A percentile compares a stretch with the other conserved stretches of the same genome.
phyloP scores from a whole-genome alignment of 768 basidiomycete genomes.

The Rubroboletus pulcherrimus region DNA sequence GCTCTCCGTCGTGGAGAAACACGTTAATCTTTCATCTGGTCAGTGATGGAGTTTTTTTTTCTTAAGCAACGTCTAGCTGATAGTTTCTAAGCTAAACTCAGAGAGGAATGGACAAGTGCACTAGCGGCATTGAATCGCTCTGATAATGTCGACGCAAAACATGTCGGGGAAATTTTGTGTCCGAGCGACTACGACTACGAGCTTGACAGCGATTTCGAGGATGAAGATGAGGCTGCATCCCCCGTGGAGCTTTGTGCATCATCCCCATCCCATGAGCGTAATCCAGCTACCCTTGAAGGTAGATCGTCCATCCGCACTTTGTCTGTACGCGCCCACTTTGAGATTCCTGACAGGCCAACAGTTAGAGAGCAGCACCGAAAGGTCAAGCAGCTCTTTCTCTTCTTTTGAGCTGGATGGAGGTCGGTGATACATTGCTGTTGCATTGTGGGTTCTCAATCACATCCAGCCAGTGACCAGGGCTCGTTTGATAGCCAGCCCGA shows the following conservation, averaged over 20 bases:
- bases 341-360: slow-evolving; percentile 1
- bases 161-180: slow-evolving; percentile 2
- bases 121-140: not conserved
- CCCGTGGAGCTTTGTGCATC: not conserved
- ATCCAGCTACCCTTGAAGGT: slow-evolving; percentile 1
- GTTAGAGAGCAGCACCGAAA: not conserved
- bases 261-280: not conserved
- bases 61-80: not conserved
- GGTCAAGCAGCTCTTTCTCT: slow-evolving; percentile 3
- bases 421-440: not conserved
- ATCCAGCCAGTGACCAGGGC: slow-evolving; percentile 2
- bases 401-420: slow-evolving; percentile 10
- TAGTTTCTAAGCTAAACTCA: slow-evolving; percentile 7
- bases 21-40: slow-evolving; percentile 10
- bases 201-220: slow-evolving; percentile 26
- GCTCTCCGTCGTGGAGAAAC: slow-evolving; percentile 10
- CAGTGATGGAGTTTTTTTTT: not conserved
- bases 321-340: not conserved
- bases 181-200: slow-evolving; percentile 16
- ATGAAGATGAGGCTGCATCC: slow-evolving; percentile 12
- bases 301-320: not conserved
- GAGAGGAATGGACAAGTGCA: slow-evolving; percentile 6
- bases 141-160: not conserved
- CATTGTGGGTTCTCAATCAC: slow-evolving; percentile 5
- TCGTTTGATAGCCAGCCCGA: not conserved